phyloP scores from a whole-genome alignment of 371 early-diverging fungal species.

The Umbelopsis sp. region DNA sequence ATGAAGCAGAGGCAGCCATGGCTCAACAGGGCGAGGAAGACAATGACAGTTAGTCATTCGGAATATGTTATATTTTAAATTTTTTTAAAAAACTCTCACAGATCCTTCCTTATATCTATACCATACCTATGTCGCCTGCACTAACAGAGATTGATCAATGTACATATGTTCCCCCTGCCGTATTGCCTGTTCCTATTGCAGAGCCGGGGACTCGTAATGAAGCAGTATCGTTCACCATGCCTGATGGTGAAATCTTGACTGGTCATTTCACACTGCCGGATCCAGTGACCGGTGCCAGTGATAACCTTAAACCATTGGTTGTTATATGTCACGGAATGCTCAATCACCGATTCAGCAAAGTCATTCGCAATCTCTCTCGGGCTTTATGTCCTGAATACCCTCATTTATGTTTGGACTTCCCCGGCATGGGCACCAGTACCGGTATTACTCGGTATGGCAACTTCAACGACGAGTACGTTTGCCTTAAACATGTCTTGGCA shows the following conservation, averaged over 20 bases:
- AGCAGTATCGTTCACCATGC: neutral
- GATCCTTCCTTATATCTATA: neutral
- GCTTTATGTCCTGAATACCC: slow-evolving; percentile 20
- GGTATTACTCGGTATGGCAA: slow-evolving; percentile 40
- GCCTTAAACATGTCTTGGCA: slow-evolving; percentile 29
- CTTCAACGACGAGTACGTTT: slow-evolving; percentile 38
- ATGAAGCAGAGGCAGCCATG: slow-evolving; percentile 78
- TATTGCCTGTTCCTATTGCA: slow-evolving; percentile 3
- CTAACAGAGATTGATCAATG: slow-evolving; percentile 1
- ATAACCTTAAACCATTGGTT: slow-evolving; percentile 21
- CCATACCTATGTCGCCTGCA: neutral
- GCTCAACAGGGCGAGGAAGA: slow-evolving; percentile 30
- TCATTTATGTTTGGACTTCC: slow-evolving; percentile 41
- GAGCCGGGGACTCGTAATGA: slow-evolving; percentile 8
- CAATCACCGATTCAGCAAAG: slow-evolving; percentile 32
- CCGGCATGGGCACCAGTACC: slow-evolving; percentile 43
- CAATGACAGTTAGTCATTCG: neutral
- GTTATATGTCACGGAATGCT: slow-evolving; percentile 43
- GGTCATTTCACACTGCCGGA: slow-evolving; percentile 9
- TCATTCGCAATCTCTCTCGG: slow-evolving; percentile 27
- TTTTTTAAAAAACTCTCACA: neutral
- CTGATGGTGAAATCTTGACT: slow-evolving; percentile 6
- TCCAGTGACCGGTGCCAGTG: neutral
- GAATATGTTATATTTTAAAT: neutral
- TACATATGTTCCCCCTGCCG: slow-evolving; percentile 2